Base-by-base conservation (phyloP, 805 yeast genomes). In the Tetrapisispora fleetii region DNA sequence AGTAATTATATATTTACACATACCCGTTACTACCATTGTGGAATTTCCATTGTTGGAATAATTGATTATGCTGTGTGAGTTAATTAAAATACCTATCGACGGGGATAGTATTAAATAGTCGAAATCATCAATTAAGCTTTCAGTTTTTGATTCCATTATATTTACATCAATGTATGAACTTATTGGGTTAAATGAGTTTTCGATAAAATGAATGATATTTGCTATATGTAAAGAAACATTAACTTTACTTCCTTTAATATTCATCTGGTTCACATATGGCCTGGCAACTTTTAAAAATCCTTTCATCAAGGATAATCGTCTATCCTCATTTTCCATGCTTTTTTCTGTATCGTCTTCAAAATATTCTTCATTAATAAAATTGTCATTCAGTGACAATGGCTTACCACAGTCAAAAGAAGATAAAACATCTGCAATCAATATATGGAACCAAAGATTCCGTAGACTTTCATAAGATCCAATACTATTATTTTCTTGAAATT, bases 391-490 rank as follows among this genome's bases (percentile, higher is more conserved):
- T 37, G 48, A 48, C 27, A 57, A 45, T 10, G 63, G 60, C 38
- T 58, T 57, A 9, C 69, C 69, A 46, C 57, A 51, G 44, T 64
- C 64, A 45, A 58, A 60, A 2, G 67, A 54, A 5, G 53, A 52
- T 7, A 48, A 30, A 11, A 59, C 54, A 50, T 65, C 69, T 6
- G 55, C 50, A 39, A 53, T 62, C 19, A 62, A 44, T 0, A 60
- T 54, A 55, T 58, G 56, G 19, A 49, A 52, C 58, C 64, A 61
- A 36, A 61, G 37, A 16, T 28, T 37, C 1, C 27, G 21, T 3
- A 47, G 6, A 13, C 56, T 45, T 19, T 46, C 38, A 10, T 50
- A 42, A 11, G 55, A 52, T 7, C 60, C 60, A 5, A 54, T 54
- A 4, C 40, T 27, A 8, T 48, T 39, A 14, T 43, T 46, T 40